Base-by-base conservation (phyloP, 768 basidiomycete species). In the Panaeolus cyanescens region DNA sequence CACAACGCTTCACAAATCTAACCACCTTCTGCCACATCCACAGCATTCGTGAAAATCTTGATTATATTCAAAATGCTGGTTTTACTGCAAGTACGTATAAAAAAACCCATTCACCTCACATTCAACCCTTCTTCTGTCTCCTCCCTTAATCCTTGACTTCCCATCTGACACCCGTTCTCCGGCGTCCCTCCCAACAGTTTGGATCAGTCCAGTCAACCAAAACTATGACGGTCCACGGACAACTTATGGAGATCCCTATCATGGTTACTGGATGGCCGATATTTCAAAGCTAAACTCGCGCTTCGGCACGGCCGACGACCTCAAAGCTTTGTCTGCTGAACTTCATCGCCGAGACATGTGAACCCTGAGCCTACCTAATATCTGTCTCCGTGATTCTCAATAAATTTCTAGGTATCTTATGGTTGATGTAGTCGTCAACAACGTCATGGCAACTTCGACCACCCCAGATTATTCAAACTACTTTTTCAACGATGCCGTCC, bases 371-470 rank as follows among this genome's bases (percentile, higher is more conserved):
- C 56, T 25, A 56, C 42, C 28, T 34, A 58, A 30, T n/a, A 55
- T 37, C 17, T 54, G 34, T 61, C 55, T 20, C 25, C 36, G 59
- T 50, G 28, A 20, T 56, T 39, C 57, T 39, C 40, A 39, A 31
- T 40, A 58, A 34, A 20, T 15, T 13, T 37, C 13, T 31, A 80
- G 80, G 86, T 93, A 88, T 71, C 77, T 95, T 63, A 94, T 93
- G 91, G 86, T 94, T 54, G 93, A 95, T 68, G 74, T 91, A 32
- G 90, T 95, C 36, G 85, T 91, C 32, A 95, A 95, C 72, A 91
- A 95, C 72, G 92, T 96, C 55, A 93, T 93, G 82, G 77, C 89
- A 1, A 84, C 86, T 3, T 83, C 85, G 2, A 78, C 75, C 33
- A 83, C 77, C 5, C 89, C 90, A 15, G 85, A 89, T 70, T 82